phyloP scores from a whole-genome alignment of 352 stramenopile genomes.

The Phytophthora capsici region DNA sequence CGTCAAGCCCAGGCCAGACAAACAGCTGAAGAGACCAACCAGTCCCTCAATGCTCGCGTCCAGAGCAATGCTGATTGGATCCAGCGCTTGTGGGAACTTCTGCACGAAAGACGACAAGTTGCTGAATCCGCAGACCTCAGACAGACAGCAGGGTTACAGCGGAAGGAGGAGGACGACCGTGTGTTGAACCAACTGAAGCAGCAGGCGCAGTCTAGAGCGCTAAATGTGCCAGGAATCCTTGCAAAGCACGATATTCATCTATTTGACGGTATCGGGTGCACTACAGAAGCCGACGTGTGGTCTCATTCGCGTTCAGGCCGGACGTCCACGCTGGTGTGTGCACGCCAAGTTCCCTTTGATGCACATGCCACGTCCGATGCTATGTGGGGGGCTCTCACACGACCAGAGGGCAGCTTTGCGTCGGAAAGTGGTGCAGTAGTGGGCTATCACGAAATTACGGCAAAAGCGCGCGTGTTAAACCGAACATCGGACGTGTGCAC shows the following conservation, averaged over 20 bases:
- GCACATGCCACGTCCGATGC: slow-evolving; percentile 15
- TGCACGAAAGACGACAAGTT: slow-evolving; percentile 16
- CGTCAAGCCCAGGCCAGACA: slow-evolving; percentile 18
- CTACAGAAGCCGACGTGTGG: slow-evolving; percentile 13
- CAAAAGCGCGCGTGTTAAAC: slow-evolving; percentile 14
- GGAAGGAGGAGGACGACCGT: slow-evolving; percentile 10
- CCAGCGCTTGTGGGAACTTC: slow-evolving; percentile 34
- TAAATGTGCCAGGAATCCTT: slow-evolving; percentile 5
- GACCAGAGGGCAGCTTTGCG: slow-evolving; percentile 1
- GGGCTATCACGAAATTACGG: not conserved
- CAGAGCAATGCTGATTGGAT: slow-evolving; percentile 42
- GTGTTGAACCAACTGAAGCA: slow-evolving; percentile 10
- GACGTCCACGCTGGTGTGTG: slow-evolving; percentile 15
- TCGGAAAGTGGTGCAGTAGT: not conserved
- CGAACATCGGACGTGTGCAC: slow-evolving; percentile 12
- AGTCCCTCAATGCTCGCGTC: slow-evolving; percentile 4
- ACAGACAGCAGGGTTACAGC: not conserved
- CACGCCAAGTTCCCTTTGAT: slow-evolving; percentile 28
- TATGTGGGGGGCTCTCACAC: slow-evolving; percentile 20
- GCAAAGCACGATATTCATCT: slow-evolving; percentile 6
- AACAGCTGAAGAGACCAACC: slow-evolving; percentile 17
- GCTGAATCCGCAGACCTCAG: not conserved
- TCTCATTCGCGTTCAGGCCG: slow-evolving; percentile 6
- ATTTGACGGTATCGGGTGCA: not conserved
- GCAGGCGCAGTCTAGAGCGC: not conserved